Conservation (phyloP, 768 basidiomycete species). For the Plicaturopsis crispa region DNA sequence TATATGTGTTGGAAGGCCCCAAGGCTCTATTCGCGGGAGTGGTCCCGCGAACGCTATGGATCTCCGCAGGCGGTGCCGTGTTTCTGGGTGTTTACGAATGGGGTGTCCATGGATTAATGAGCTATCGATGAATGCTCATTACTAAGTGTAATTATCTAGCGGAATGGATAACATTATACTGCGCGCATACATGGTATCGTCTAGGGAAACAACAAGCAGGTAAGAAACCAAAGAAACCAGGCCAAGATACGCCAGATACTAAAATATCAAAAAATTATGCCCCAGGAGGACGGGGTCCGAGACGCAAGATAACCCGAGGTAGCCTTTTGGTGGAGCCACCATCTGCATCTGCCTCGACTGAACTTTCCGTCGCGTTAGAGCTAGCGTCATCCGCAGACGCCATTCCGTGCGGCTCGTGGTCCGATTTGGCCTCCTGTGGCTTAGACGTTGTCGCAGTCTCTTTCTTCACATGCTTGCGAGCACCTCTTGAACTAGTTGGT, state of each 20-base stretch:
- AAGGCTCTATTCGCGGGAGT: slow-evolving; percentile 79
- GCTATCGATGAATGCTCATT: slow-evolving; percentile 8
- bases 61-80: slow-evolving; percentile 92
- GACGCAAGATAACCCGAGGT: slow-evolving; percentile 24
- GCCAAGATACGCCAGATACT: too few species aligned
- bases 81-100: slow-evolving; percentile 97
- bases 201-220: slow-evolving; percentile 1
- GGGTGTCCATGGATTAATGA: slow-evolving; percentile 47
- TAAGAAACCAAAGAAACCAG: background rate
- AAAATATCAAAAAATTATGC: background rate
- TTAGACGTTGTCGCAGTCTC: too few species aligned
- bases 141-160: slow-evolving; percentile 2
- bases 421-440: too few species aligned
- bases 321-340: slow-evolving; percentile 16
- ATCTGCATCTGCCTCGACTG: background rate
- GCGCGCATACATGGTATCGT: background rate
- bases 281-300: slow-evolving; percentile 20
- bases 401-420: too few species aligned
- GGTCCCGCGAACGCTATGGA: slow-evolving; percentile 91
- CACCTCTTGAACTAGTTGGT: too few species aligned
- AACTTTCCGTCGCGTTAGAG: background rate
- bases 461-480: too few species aligned
- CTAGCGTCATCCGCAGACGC: background rate
- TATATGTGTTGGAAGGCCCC: slow-evolving; percentile 65
- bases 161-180: background rate